phyloP scores from a whole-genome alignment of 345 rosid species.

The Microcos paniculata region DNA sequence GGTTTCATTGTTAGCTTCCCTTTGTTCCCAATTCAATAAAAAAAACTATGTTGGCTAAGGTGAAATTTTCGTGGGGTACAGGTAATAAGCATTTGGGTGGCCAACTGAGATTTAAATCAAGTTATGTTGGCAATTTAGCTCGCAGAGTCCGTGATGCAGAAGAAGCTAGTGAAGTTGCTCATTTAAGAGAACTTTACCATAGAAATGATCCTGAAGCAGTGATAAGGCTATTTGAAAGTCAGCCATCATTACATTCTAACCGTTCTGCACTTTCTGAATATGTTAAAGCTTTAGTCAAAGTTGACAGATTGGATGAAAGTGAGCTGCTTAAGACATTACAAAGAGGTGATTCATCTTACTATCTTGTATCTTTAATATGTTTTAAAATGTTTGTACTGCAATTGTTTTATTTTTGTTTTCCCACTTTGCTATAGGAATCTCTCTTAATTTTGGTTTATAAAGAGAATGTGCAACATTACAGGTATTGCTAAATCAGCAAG shows the following conservation, averaged over 20 bases:
- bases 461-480: constrained; percentile 17
- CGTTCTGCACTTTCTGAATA: constrained; percentile 74
- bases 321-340: constrained; percentile 78
- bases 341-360: constrained; percentile 53
- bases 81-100: constrained; percentile 30
- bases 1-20: not conserved
- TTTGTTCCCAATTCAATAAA: not conserved
- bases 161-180: constrained; percentile 67
- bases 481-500: constrained; percentile 54
- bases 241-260: constrained; percentile 66
- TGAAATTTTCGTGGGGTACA: constrained; percentile 20
- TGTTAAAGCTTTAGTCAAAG: constrained; percentile 85
- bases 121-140: constrained; percentile 74
- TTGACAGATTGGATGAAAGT: constrained; percentile 82
- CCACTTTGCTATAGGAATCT: not conserved
- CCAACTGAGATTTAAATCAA: constrained; percentile 54
- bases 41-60: not conserved
- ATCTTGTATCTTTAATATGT: not conserved
- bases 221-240: constrained; percentile 78
- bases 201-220: constrained; percentile 90
- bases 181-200: constrained; percentile 68
- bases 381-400: not conserved
- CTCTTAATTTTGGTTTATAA: not conserved
- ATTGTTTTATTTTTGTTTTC: not conserved
- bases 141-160: constrained; percentile 74